A percentile compares a stretch with the other conserved stretches of the same genome.
These are phyloP conservation scores for Russula foetens DNA, from an alignment of 768 basidiomycete species.

Conservation along the genomic window DNA sequence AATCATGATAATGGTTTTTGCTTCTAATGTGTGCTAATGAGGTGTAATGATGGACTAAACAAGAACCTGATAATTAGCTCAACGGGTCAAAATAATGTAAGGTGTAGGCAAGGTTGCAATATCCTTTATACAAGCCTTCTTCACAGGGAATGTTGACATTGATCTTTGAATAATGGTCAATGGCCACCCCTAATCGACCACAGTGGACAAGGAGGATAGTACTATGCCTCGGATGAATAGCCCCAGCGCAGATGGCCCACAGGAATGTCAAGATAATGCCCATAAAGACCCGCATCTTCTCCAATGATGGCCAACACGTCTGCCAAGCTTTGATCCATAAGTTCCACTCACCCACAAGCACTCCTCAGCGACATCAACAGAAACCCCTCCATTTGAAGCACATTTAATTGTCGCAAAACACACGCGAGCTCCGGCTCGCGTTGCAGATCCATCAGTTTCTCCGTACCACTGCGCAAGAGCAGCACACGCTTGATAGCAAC, in stretches of 20 bases:
- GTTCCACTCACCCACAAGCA: constrained; percentile 82
- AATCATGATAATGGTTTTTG: no score
- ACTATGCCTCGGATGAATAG: constrained; percentile 73
- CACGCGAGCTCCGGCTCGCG: constrained; percentile 54
- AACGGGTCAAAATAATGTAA: no score
- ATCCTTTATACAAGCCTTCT: constrained; percentile 68
- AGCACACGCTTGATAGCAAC: constrained; percentile 74
- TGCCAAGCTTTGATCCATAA: constrained; percentile 83
- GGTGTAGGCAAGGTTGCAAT: constrained; percentile 61
- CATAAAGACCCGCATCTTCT: constrained; percentile 43
- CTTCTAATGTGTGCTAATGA: no score
- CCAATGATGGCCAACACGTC: constrained; percentile 54
- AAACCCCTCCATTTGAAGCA: constrained; percentile 66
- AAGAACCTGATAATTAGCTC: no score
- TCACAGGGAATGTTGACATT: constrained; percentile 80
- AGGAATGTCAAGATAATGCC: constrained; percentile 76
- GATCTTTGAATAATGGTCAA: constrained; percentile 75
- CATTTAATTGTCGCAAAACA: constrained; percentile 48
- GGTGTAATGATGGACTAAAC: no score
- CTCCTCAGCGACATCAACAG: constrained; percentile 49
- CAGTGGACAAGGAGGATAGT: constrained; percentile 74
- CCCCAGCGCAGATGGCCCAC: constrained; percentile 76
- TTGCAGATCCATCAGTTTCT: constrained; percentile 56
- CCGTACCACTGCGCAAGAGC: constrained; percentile 46
- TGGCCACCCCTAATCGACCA: constrained; percentile 72